phyloP scores from a whole-genome alignment of 2,329 filamentous ascomycete genomes.

The Penicillium italicum region DNA sequence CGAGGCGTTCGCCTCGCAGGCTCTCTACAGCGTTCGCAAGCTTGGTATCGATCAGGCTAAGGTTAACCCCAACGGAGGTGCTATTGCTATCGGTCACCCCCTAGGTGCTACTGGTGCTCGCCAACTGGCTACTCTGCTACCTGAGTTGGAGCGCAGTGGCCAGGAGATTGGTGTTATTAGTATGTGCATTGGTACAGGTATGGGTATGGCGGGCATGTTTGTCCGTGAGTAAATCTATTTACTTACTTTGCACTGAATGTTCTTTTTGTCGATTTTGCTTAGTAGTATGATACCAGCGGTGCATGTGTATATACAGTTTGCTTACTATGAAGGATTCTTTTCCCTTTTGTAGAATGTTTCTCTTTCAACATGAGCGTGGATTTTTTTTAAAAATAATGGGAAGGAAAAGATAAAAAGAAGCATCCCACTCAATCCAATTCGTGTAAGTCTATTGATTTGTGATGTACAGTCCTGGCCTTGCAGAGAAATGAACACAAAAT shows the following conservation, averaged over 20 bases:
- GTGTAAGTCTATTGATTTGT: neutral
- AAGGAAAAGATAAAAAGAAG: neutral
- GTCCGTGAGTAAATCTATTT: conserved; percentile 54
- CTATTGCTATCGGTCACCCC: conserved; percentile 90
- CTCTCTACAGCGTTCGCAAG: conserved; percentile 67
- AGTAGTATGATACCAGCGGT: conserved; percentile 20
- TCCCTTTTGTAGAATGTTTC: neutral
- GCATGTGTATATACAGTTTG: conserved; percentile 24
- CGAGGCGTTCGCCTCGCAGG: conserved; percentile 67
- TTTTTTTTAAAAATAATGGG: no score
- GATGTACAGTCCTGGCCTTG: neutral
- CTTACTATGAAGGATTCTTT: conserved; percentile 13
- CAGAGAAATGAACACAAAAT: neutral
- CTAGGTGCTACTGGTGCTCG: conserved; percentile 83
- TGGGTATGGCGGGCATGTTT: conserved; percentile 69
- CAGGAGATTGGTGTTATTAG: conserved; percentile 79
- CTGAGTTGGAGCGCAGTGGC: conserved; percentile 62
- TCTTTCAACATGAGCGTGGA: no score
- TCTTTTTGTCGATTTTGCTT: conserved; percentile 5
- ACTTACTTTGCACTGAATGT: conserved; percentile 1
- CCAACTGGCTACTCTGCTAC: conserved; percentile 71
- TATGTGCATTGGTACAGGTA: conserved; percentile 85
- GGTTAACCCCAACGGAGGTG: conserved; percentile 89
- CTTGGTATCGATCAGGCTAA: conserved; percentile 58
- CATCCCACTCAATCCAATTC: neutral